Conservation (phyloP, 108 stramenopile genomes). For the Schizochytrium sp. region DNA sequence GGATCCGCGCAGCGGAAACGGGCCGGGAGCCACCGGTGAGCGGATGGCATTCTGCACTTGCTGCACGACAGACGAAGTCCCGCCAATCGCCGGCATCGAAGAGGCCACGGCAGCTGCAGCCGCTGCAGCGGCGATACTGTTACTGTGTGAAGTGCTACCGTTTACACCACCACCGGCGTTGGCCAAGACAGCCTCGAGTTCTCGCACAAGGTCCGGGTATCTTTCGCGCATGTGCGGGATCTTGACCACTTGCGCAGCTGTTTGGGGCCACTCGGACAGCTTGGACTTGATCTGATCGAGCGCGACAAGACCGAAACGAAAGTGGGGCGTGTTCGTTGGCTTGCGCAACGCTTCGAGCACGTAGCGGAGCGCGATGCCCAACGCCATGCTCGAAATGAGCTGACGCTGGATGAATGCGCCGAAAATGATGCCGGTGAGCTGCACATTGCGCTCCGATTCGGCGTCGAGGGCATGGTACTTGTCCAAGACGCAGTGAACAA, state of each 20-base stretch:
- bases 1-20: not conserved
- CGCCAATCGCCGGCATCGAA: not conserved
- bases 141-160: constrained; percentile 22
- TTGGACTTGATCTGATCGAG: constrained; percentile 91
- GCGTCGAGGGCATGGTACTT: constrained; percentile 97
- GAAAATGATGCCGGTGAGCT: constrained; percentile 95
- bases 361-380: constrained; percentile 94
- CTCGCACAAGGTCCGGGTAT: constrained; percentile 72
- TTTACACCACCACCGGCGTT: not conserved
- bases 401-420: constrained; percentile 94
- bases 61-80: not conserved
- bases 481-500: constrained; percentile 96
- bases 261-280: constrained; percentile 96
- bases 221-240: constrained; percentile 83
- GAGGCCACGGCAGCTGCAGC: not conserved
- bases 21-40: not conserved
- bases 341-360: constrained; percentile 93
- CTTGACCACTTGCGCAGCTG: constrained; percentile 92
- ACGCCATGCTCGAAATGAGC: constrained; percentile 88
- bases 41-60: not conserved
- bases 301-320: constrained; percentile 95
- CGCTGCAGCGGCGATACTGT: not conserved
- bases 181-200: constrained; percentile 69
- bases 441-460: constrained; percentile 94
- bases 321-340: constrained; percentile 79